Evolutionary conservation across 495 filamentous ascomycete species (phyloP), one percentile per base, ranked within the genome.

Genomic region (Penicillium angulare): DNA sequence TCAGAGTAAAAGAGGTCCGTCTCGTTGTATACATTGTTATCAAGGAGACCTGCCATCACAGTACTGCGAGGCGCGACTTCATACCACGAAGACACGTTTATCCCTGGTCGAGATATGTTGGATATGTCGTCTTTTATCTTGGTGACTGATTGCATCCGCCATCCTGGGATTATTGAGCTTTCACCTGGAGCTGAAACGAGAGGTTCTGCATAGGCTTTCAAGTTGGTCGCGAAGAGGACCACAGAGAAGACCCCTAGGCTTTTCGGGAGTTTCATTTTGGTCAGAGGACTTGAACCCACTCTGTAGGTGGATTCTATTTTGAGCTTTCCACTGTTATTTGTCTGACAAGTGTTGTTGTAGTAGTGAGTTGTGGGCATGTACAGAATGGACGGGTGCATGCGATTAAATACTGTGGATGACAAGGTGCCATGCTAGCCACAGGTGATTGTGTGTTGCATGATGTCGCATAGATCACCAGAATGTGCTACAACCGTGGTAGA

Each of bases 1-100:
- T 81, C 63, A 0, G 82, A 85, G 56, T 72, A 84, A 61, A 84
- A 86, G 0, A 86, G 55, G 0, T 79, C 61, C 0, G 67, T 64
- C 31, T 86, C 81, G 26, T 74, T 75, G 66, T 81, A 85, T 3
- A 79, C 67, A 2, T 73, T 73, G 15, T 68, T 73, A 17, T 77
- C 63, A 18, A 86, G 57, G 4, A 87, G 71, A 7, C 80, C 79
- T 2, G 74, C 80, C 74, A 86, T 80, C 1, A 85, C 67, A 0
- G 83, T 85, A 20, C 71, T 78, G 7, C 72, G 74, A 0, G 78
- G 61, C 22, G 67, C 57, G 47, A 84, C 68, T 3, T 69, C 69
- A 49, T 79, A 63, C 83, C 84, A 87, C 47, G 70, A 60, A 3
- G 72, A 72, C 0, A 74, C 75, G 58, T 83, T 69, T 16, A 75